Evolutionary conservation across 2,329 filamentous ascomycete genomes (phyloP), one percentile per base, ranked within the genome.

Genomic region (Penicillium sp.): DNA sequence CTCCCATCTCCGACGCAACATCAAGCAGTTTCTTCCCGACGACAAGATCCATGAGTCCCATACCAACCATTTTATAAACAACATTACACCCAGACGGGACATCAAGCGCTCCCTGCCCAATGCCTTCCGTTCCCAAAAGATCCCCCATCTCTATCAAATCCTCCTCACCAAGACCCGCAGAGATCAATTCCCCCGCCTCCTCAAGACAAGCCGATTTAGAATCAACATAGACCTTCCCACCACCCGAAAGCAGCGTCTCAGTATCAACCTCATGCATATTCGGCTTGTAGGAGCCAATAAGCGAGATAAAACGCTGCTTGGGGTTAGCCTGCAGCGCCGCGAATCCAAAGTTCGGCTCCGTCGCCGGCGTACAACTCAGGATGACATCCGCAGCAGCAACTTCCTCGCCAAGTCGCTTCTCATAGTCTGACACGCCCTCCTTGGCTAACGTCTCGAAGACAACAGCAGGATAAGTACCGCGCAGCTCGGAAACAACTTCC

Each of bases 221-320:
- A 55, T 89, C 87, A 4, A 89, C 87, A 4, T 88, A 78, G 22
- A 89, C 76, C 12, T 80, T 82, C 0, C 82, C 82, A 0, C 82
- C 83, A 57, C 87, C 84, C 2, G 62, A 77, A 11, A 73, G 59
- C 8, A 75, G 50, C 1, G 72, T 75, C 31, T 67, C 64, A 0
- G 73, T 67, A 48, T 78, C 76, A 27, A 79, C 59, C 53, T 79
- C 77, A 47, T 71, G 68, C 77, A 79, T 79, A 43, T 75, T 71
- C 1, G 81, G 77, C 58, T 75, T 76, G 55, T 78, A 80, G 6
- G 78, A 80, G 2, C 78, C 78, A 55, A 80, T 78, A 5, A 77
- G 65, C 0, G 75, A 75, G 11, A 80, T 70, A 50, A 77, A 79
- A 10, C 73, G 64, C n/a, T 57, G 59, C 49, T 68, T 72, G 0